These are phyloP conservation scores for Cucumis cinereus DNA, from an alignment of 306 rosid genomes.

Conservation along the genomic window DNA sequence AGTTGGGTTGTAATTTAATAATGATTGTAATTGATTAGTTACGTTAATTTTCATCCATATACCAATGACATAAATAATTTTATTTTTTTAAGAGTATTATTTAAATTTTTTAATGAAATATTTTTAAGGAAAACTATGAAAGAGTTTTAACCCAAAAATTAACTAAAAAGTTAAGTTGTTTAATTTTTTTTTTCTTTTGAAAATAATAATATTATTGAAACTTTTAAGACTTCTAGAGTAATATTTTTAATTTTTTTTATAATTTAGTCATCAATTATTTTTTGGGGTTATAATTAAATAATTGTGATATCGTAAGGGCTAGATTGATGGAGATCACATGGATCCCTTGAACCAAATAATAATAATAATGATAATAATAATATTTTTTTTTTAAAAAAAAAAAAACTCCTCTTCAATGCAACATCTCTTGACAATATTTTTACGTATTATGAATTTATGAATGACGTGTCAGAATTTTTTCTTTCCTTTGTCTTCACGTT, in stretches of 20 bases:
- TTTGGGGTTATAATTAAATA: neutral
- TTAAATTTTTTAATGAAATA: too few species aligned
- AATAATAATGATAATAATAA: too few species aligned
- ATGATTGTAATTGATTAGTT: neutral
- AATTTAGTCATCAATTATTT: neutral
- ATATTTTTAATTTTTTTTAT: neutral
- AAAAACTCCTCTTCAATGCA: neutral
- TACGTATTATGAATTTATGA: neutral
- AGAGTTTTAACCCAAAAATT: too few species aligned
- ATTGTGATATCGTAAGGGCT: neutral
- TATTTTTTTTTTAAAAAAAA: too few species aligned
- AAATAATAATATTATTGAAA: too few species aligned
- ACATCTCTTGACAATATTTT: neutral
- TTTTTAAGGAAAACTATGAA: too few species aligned
- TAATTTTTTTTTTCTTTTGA: too few species aligned
- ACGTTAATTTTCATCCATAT: too few species aligned
- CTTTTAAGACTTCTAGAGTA: too few species aligned
- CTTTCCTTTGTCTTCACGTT: conserved; percentile 7
- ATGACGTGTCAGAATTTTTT: neutral
- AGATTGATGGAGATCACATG: neutral
- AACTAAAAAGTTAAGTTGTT: too few species aligned
- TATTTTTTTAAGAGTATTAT: too few species aligned
- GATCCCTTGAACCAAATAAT: neutral
- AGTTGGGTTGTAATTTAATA: neutral
- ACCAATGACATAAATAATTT: too few species aligned